Evolutionary conservation across 208 protist species (phyloP), one percentile per base, ranked within the genome.

Genomic region (Crithidia sp.): DNA sequence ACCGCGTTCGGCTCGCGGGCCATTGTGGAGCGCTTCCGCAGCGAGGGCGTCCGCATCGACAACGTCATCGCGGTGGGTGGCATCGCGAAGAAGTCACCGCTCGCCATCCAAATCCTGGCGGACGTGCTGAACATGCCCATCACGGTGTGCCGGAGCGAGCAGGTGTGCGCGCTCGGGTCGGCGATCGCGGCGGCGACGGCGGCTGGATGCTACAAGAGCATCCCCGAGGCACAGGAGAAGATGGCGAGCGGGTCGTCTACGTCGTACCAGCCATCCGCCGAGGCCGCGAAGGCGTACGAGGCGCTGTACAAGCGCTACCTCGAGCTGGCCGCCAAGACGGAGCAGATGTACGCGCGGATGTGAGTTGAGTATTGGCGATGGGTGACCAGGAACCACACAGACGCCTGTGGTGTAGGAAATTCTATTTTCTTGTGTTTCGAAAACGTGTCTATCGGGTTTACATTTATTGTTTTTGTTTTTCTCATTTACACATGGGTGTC

Each of bases 91-190:
- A 87, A 84, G 70, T 86, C 83, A 0, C 77, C 82, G 12, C 55
- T 91, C 36, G 76, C 76, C 2, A 83, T 91, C 47, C 81, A 84
- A 50, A 79, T 79, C 50, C 68, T 87, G 16, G 80, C 77, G 5
- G 83, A 91, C 41, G 77, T 84, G 62, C 66, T 91, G 40, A 84
- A 86, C 66, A 77, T 90, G 70, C 82, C 85, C 28, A 82, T 91
- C 47, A 72, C 70, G 50, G 83, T 91, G 47, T 84, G 86, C 71
- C 56, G 75, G 61, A 87, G 78, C 14, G 72, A 74, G 58, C 83
- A 91, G 67, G 77, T 76, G 13, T 88, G 83, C 58, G 83, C 86
- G 61, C 56, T 91, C 12, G 83, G 77, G n/a, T 82, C 83, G 2
- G 83, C 77, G 16, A 86, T 87, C 52, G 76, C 79, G 7, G 86